Base-by-base conservation (phyloP, 805 yeast species). In the Wickerhamiella azyma region DNA sequence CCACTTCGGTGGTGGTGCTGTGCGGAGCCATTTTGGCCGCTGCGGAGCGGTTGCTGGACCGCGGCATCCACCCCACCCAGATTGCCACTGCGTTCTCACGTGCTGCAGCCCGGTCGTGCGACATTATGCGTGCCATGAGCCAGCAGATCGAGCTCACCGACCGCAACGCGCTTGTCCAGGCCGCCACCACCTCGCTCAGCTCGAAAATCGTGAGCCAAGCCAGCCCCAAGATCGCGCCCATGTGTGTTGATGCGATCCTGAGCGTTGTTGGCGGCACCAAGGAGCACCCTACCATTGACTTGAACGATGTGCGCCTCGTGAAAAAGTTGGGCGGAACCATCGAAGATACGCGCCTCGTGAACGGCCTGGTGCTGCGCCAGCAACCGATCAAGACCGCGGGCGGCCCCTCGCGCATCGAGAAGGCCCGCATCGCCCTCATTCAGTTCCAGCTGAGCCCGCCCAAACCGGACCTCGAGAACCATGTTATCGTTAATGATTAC, bases 311-410 rank as follows among this genome's bases (percentile, higher is more conserved):
- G 60, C 76, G 96, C 57, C 68, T 92, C 51, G 77, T 92, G 59
- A 89, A 92, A 69, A 89, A 89, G 63, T 83, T 85, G 17, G 99
- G 98, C 47, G 97, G 97, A 37, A 92, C 98, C 9, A 89, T 92
- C 53, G 98, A 92, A 57, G 97, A 92, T 55, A 92, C 98, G 14
- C 88, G 81, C 63, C 71, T 88, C 60, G 79, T 86, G 47, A 58
- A 59, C 32, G 99, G 99, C 51, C 89, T 92, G 47, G 95, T 88
- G 6, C 71, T 92, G 58, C 84, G 96, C 26, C 97, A 92, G 66
- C 81, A 74, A 53, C 96, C 81, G 14, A 75, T 86, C 50, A 89
- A 86, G 62, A 68, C 74, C 50, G 96, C 96, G 1, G 96, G 96
- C 42, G 97, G 97, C 13, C 97, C 98, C 50, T 73, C 85, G 4